Conservation (phyloP, 352 stramenopile genomes). For the Globisporangium iwayamae region DNA sequence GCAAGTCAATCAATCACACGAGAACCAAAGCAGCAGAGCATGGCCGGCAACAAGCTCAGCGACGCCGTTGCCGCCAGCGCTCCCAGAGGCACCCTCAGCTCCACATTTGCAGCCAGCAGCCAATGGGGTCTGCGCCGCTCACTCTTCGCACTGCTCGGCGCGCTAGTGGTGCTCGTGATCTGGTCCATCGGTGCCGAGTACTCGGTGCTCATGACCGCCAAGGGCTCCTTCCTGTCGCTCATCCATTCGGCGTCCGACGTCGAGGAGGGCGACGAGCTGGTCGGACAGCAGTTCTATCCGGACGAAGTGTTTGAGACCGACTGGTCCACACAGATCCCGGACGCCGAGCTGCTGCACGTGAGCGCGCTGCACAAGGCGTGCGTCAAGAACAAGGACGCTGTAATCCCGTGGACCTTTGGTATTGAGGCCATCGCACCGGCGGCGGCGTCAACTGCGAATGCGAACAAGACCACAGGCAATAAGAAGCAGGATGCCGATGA, state of each 20-base stretch:
- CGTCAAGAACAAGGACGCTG: slow-evolving; percentile 22
- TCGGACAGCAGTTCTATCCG: slow-evolving; percentile 9
- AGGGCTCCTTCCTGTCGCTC: slow-evolving; percentile 16
- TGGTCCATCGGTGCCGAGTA: slow-evolving; percentile 20
- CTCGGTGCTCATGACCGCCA: slow-evolving; percentile 13
- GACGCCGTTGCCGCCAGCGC: too few relatives aligned
- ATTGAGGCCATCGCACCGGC: slow-evolving; percentile 11
- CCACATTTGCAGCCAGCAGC: neutral
- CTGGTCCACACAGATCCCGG: slow-evolving; percentile 18
- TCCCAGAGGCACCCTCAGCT: neutral
- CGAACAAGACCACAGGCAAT: slow-evolving; percentile 7
- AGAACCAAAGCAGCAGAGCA: too few relatives aligned
- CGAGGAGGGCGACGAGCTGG: neutral
- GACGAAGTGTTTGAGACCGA: slow-evolving; percentile 14
- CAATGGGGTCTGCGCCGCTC: slow-evolving; percentile 9
- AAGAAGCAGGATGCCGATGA: too few relatives aligned
- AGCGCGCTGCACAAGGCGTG: slow-evolving; percentile 32
- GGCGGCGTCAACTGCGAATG: neutral
- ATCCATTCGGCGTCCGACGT: slow-evolving; percentile 9
- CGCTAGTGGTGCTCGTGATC: slow-evolving; percentile 13
- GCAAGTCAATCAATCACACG: too few relatives aligned
- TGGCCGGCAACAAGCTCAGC: too few relatives aligned
- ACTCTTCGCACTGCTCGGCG: slow-evolving; percentile 12
- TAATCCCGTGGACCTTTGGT: slow-evolving; percentile 32
- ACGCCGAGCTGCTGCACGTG: slow-evolving; percentile 39